Percentiles rank a stretch among this genome's conserved stretches.
These are phyloP conservation scores for Dendrobium catenatum DNA, from an alignment of 106 monocot species.

Conservation along the genomic window DNA sequence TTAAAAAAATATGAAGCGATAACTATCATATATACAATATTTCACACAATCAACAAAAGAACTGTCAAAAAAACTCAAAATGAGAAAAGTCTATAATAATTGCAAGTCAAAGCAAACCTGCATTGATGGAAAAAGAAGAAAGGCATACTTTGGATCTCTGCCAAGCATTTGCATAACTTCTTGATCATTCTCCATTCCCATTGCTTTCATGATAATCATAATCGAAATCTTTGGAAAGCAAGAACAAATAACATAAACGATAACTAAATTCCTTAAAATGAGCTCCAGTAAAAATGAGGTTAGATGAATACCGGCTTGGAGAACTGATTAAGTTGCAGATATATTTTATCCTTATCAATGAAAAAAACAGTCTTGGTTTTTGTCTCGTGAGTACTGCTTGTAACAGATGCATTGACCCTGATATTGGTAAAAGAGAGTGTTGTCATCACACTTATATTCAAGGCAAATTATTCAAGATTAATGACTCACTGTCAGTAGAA, in stretches of 20 bases:
- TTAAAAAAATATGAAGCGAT: too few relatives aligned
- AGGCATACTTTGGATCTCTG: conserved; percentile 79
- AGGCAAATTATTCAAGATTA: background rate
- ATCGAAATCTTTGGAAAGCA: conserved; percentile 64
- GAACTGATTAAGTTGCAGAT: conserved; percentile 89
- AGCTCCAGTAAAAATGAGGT: background rate
- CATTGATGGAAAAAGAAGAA: conserved; percentile 76
- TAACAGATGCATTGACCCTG: conserved; percentile 89
- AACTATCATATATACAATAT: too few relatives aligned
- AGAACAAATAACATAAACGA: conserved; percentile 3
- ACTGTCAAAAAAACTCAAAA: too few relatives aligned
- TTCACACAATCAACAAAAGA: too few relatives aligned
- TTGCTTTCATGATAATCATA: conserved; percentile 77
- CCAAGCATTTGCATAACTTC: conserved; percentile 96
- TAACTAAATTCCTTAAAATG: conserved; percentile 6
- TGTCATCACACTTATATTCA: background rate
- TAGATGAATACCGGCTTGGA: conserved; percentile 45
- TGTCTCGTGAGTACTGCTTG: conserved; percentile 85
- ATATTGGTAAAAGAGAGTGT: conserved; percentile 4
- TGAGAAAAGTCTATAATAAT: background rate
- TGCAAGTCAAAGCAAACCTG: conserved; percentile 40
- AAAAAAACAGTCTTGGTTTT: conserved; percentile 93
- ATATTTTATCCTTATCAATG: conserved; percentile 89
- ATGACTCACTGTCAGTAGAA: background rate
- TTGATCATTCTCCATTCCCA: conserved; percentile 97